Evolutionary conservation across 257 asterid genomes (phyloP).

Genomic region (Datura wrightii): DNA sequence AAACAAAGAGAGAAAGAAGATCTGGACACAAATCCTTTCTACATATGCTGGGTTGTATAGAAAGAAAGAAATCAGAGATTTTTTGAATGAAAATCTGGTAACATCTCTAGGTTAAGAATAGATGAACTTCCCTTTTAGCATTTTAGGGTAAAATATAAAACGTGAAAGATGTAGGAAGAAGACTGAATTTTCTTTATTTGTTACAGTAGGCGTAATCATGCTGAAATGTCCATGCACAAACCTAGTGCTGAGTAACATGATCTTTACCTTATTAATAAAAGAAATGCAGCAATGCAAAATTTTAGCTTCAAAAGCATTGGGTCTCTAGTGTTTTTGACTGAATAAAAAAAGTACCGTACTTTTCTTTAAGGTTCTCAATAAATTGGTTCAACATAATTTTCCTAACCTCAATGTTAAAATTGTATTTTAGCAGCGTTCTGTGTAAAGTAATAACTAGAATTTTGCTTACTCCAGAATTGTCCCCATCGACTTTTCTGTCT

Average conservation of each 20-base stretch:
- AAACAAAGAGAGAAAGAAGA: background rate
- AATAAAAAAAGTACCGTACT: background rate
- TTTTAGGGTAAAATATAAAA: too few relatives aligned
- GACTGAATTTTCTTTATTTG: background rate
- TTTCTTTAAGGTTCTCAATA: background rate
- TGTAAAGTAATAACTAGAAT: background rate
- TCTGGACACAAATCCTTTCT: background rate
- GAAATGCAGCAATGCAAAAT: background rate
- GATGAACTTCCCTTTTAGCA: background rate
- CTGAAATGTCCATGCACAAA: background rate
- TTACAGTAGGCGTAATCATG: background rate
- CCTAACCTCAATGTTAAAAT: background rate
- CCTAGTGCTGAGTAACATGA: too few relatives aligned
- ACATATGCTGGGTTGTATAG: background rate
- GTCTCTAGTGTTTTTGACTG: background rate
- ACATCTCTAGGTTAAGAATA: background rate
- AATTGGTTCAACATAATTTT: background rate
- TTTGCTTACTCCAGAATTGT: background rate
- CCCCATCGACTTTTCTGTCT: background rate
- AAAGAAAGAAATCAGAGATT: background rate
- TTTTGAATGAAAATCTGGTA: background rate
- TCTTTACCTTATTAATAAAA: too few relatives aligned
- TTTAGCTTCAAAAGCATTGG: background rate
- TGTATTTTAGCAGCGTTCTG: too few relatives aligned
- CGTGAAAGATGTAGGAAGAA: background rate